phyloP scores from a whole-genome alignment of 2,329 filamentous ascomycete genomes.

The Colletotrichum sp. region DNA sequence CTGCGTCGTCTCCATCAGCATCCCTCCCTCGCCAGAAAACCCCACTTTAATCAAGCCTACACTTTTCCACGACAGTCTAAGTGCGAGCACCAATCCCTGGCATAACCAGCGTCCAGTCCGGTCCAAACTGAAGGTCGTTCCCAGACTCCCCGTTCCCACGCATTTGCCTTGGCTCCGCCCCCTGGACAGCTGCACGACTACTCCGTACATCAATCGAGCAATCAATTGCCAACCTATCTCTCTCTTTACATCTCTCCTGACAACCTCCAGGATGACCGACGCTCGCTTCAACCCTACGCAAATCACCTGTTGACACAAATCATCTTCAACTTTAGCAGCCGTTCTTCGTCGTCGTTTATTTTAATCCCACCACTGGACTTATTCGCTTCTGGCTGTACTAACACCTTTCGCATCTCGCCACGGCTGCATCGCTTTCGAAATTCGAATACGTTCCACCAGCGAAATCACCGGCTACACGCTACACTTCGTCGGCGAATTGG shows the following conservation, averaged over 20 bases:
- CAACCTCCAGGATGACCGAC: constrained; percentile 11
- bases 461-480: not conserved
- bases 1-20: not conserved
- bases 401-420: not conserved
- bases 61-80: not conserved
- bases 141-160: not conserved
- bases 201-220: not conserved
- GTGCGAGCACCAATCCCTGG: not conserved
- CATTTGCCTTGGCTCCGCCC: not conserved
- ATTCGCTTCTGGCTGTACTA: not conserved
- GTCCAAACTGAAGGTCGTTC: not conserved
- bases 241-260: not conserved
- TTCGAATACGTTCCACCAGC: not conserved
- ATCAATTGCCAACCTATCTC: not conserved
- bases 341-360: not conserved
- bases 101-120: not conserved
- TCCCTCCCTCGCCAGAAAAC: not conserved
- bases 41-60: not conserved
- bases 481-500: not conserved
- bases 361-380: not conserved
- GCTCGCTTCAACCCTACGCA: constrained; percentile 13
- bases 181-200: not conserved
- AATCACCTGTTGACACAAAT: not conserved
- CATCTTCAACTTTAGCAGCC: not conserved
- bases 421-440: not conserved